Percentiles rank a stretch among this genome's conserved stretches.
Conservation (phyloP, 2,329 filamentous ascomycete genomes). For the Penicillium sp. region DNA sequence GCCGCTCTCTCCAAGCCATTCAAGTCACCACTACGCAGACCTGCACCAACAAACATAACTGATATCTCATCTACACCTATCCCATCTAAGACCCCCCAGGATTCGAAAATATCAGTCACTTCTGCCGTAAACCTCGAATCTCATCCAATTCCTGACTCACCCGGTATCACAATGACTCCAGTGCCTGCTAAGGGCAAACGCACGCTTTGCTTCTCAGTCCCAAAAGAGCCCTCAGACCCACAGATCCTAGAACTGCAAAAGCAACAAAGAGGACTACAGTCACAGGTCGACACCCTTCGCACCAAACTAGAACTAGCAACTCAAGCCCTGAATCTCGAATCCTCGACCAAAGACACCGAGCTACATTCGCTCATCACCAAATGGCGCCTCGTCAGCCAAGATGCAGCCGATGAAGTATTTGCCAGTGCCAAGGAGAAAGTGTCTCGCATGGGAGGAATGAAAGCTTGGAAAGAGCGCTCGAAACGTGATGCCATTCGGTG, state of each 20-base stretch:
- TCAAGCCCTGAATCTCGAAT: constrained; percentile 55
- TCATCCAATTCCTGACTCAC: background rate
- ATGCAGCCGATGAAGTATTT: constrained; percentile 68
- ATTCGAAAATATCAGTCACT: background rate
- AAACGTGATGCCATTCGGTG: constrained; percentile 47
- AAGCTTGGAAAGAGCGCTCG: constrained; percentile 54
- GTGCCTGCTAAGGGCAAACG: constrained; percentile 3
- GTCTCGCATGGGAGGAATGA: constrained; percentile 62
- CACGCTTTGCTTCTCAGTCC: constrained; percentile 11
- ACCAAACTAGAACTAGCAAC: constrained; percentile 50
- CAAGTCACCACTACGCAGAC: constrained; percentile 64
- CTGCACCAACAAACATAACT: constrained; percentile 19
- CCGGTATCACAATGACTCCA: constrained; percentile 4
- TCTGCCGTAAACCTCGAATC: background rate
- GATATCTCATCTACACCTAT: constrained; percentile 12
- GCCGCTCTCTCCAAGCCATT: constrained; percentile 68
- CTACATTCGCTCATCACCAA: constrained; percentile 56
- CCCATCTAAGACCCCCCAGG: background rate
- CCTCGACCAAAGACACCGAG: constrained; percentile 51
- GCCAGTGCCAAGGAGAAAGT: constrained; percentile 59
- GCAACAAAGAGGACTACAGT: constrained; percentile 35
- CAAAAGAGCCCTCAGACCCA: constrained; percentile 19
- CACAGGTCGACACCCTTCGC: constrained; percentile 33
- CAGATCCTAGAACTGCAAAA: constrained; percentile 37
- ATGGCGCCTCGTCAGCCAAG: constrained; percentile 61